phyloP scores from a whole-genome alignment of 345 rosid species.

The Linum tenue region DNA sequence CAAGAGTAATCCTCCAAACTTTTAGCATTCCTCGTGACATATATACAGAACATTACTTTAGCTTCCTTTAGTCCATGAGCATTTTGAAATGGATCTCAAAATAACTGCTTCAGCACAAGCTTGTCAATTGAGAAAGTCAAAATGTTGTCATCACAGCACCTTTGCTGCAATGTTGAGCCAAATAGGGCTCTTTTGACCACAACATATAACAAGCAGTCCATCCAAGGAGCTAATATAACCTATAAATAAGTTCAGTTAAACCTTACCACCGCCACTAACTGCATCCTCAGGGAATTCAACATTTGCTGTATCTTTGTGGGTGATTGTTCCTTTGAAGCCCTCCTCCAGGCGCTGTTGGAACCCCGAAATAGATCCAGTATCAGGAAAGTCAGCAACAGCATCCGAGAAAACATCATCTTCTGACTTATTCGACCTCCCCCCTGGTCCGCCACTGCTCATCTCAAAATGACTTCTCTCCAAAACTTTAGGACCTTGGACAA shows the following conservation, averaged over 20 bases:
- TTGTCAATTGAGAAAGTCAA: too few species aligned
- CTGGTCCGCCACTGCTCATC: constrained; percentile 25
- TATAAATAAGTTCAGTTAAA: background rate
- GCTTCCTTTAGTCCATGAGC: too few species aligned
- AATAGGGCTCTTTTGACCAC: too few species aligned
- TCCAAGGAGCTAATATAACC: too few species aligned
- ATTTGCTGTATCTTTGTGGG: constrained; percentile 9
- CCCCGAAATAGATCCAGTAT: constrained; percentile 16
- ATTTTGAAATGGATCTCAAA: too few species aligned
- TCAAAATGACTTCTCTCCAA: constrained; percentile 23
- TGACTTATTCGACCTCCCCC: constrained; percentile 26
- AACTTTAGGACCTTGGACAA: constrained; percentile 28
- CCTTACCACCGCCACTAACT: constrained; percentile 31
- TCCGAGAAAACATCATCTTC: constrained; percentile 59
- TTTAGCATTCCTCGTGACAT: too few species aligned
- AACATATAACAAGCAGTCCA: too few species aligned
- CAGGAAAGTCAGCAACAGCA: constrained; percentile 53
- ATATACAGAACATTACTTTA: too few species aligned
- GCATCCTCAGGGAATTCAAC: constrained; percentile 18
- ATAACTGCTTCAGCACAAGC: too few species aligned
- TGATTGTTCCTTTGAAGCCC: constrained; percentile 13
- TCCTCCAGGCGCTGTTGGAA: constrained; percentile 13
- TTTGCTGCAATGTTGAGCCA: too few species aligned
- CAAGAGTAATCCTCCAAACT: too few species aligned
- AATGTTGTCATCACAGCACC: too few species aligned